These are phyloP conservation scores for Mimosa pudica DNA, from an alignment of 306 rosid species.

Conservation along the genomic window DNA sequence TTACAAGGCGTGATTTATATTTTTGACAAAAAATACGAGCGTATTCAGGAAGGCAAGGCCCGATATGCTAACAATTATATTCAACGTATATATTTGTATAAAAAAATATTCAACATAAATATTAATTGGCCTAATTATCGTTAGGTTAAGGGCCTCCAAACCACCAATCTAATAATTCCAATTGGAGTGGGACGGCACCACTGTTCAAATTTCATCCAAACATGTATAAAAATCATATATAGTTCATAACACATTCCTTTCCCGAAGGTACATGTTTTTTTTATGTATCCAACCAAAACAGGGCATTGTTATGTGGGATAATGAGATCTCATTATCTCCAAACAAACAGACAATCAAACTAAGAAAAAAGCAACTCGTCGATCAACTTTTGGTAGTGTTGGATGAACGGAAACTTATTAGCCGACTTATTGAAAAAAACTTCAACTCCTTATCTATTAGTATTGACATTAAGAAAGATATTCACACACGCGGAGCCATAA, in stretches of 20 bases:
- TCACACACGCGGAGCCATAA: background rate
- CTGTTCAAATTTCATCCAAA: too few species aligned
- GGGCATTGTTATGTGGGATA: too few species aligned
- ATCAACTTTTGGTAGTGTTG: background rate
- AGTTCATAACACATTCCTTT: too few species aligned
- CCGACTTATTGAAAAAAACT: background rate
- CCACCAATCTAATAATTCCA: background rate
- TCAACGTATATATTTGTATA: background rate
- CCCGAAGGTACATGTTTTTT: too few species aligned
- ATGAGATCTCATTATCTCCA: too few species aligned
- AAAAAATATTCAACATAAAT: background rate
- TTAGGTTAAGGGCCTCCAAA: background rate
- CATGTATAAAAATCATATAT: too few species aligned
- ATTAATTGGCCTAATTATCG: background rate
- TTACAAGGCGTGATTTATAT: too few species aligned
- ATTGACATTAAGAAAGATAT: too few species aligned
- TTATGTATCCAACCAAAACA: too few species aligned
- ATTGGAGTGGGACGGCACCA: background rate
- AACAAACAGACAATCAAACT: background rate
- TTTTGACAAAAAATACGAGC: too few species aligned
- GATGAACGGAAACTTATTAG: background rate
- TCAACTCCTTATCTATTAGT: too few species aligned
- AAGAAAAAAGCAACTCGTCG: background rate
- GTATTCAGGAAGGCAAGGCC: background rate
- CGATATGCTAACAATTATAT: background rate